phyloP scores from a whole-genome alignment of 2,329 filamentous ascomycete species.

The Cytospora piceicola region DNA sequence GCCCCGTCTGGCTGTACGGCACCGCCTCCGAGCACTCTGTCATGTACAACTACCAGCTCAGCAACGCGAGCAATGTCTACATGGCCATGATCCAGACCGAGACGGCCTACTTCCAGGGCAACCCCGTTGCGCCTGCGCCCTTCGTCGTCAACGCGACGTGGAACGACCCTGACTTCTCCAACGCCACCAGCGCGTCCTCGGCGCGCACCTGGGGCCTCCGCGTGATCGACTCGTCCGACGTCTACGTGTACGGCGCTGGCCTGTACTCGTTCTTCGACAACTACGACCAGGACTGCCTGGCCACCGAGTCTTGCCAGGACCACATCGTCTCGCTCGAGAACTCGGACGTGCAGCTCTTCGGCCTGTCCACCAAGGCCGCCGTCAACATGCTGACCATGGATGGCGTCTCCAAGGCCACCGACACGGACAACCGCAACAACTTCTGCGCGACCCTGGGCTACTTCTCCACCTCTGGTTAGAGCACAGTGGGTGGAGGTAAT shows the following conservation, averaged over 20 bases:
- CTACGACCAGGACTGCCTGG: slow-evolving; percentile 73
- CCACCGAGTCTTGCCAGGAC: slow-evolving; percentile 71
- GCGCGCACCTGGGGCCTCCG: slow-evolving; percentile 79
- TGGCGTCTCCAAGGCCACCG: slow-evolving; percentile 56
- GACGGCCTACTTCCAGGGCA: slow-evolving; percentile 86
- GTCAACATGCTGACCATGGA: slow-evolving; percentile 73
- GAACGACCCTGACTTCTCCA: slow-evolving; percentile 70
- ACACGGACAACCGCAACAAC: slow-evolving; percentile 66
- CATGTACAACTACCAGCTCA: slow-evolving; percentile 84
- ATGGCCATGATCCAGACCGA: slow-evolving; percentile 87
- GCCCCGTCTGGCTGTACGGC: slow-evolving; percentile 79
- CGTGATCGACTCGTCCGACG: slow-evolving; percentile 66
- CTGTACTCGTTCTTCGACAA: slow-evolving; percentile 86
- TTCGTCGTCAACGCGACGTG: slow-evolving; percentile 63
- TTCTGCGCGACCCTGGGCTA: slow-evolving; percentile 66
- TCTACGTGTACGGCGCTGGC: slow-evolving; percentile 73
- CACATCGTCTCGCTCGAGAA: slow-evolving; percentile 77
- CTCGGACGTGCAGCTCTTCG: slow-evolving; percentile 66
- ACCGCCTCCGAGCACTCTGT: slow-evolving; percentile 71
- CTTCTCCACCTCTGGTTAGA: slow-evolving; percentile 44
- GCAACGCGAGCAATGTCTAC: slow-evolving; percentile 77
- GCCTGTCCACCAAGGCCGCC: slow-evolving; percentile 74
- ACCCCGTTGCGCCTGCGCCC: slow-evolving; percentile 71
- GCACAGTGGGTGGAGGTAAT: neutral
- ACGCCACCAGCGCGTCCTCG: slow-evolving; percentile 53